phyloP scores from a whole-genome alignment of 2,329 filamentous ascomycete genomes.

The Tolypocladium inflatum region DNA sequence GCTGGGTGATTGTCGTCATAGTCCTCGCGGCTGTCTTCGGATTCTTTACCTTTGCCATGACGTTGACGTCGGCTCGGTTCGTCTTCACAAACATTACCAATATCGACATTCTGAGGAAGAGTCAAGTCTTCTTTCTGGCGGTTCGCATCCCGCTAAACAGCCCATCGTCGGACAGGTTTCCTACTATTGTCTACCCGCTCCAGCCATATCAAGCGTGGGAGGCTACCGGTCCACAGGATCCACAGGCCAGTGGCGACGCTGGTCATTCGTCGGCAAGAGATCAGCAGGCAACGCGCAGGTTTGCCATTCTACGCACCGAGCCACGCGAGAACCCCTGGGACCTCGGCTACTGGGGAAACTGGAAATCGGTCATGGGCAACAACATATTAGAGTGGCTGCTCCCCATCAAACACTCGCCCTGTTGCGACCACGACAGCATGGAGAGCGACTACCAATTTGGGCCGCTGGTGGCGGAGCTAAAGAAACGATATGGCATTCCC shows the following conservation, averaged over 20 bases:
- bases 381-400: conserved; percentile 68
- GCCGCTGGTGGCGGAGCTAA: conserved; percentile 47
- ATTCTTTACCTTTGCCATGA: conserved; percentile 75
- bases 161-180: conserved; percentile 31
- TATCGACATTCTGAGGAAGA: conserved; percentile 64
- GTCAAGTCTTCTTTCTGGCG: conserved; percentile 62
- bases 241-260: conserved; percentile 12
- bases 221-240: conserved; percentile 9
- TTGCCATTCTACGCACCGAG: conserved; percentile 67
- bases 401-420: conserved; percentile 67
- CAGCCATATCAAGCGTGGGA: neutral
- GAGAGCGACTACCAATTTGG: conserved; percentile 62
- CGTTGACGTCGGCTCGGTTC: conserved; percentile 59
- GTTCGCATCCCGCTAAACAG: conserved; percentile 53
- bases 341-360: conserved; percentile 59
- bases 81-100: conserved; percentile 70
- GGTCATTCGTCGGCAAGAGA: conserved; percentile 23
- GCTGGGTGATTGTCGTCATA: conserved; percentile 56
- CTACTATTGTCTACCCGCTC: conserved; percentile 51
- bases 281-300: conserved; percentile 50
- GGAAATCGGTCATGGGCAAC: conserved; percentile 70
- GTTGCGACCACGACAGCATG: conserved; percentile 54
- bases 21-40: conserved; percentile 63
- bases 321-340: conserved; percentile 82
- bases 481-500: conserved; percentile 24